These are phyloP conservation scores for Suillus clintonianus DNA, from an alignment of 768 basidiomycete species.

Conservation along the genomic window DNA sequence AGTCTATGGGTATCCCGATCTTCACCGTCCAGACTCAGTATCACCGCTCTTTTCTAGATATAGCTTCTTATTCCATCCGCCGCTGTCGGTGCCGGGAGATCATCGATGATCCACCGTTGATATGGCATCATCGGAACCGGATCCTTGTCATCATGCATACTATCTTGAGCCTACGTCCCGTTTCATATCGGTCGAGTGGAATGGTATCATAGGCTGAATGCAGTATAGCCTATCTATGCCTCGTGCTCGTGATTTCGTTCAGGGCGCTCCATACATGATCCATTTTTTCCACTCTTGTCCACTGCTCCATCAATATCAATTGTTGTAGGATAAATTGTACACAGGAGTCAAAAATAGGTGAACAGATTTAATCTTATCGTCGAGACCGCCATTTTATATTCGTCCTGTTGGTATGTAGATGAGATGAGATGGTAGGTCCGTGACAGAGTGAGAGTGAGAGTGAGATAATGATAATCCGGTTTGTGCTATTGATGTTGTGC, in stretches of 20 bases:
- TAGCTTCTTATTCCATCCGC: neutral
- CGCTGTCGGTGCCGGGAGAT: neutral
- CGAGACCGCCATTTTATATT: neutral
- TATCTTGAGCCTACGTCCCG: neutral
- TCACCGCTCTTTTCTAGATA: neutral
- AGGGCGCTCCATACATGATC: neutral
- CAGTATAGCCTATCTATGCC: neutral
- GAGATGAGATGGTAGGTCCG: neutral
- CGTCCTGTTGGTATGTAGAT: neutral
- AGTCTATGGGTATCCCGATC: neutral
- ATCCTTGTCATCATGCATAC: neutral
- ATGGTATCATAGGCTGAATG: neutral
- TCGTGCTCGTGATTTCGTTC: neutral
- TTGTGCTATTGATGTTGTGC: neutral
- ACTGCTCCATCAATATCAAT: neutral
- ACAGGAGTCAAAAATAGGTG: neutral
- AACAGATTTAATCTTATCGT: neutral
- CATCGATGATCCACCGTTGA: neutral
- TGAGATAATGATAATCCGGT: neutral
- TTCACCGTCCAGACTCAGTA: neutral
- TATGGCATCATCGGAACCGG: neutral
- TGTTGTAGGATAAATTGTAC: too few species aligned
- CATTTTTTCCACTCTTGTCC: neutral
- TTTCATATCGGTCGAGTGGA: conserved; percentile 1
- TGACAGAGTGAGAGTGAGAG: neutral